These are phyloP conservation scores for Oropetium thomaeum DNA, from an alignment of 176 grass and related monocot species.

Conservation along the genomic window DNA sequence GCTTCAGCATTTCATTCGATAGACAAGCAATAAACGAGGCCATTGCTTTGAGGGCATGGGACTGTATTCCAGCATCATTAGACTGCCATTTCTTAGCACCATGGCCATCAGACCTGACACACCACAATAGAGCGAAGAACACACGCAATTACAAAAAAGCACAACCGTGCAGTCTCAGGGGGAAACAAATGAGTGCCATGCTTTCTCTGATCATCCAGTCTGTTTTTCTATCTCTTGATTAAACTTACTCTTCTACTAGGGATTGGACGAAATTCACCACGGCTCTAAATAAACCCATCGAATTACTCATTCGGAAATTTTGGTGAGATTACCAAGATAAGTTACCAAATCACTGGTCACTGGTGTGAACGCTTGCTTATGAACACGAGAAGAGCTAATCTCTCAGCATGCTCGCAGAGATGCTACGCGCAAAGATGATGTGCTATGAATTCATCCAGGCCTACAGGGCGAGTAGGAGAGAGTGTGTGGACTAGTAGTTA, in stretches of 20 bases:
- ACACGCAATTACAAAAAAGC: background rate
- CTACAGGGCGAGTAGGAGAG: too few relatives aligned
- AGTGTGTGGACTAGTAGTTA: background rate
- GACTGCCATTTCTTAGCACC: slow-evolving; percentile 61
- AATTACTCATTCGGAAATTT: background rate
- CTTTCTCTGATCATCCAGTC: too few relatives aligned
- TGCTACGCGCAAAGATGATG: too few relatives aligned
- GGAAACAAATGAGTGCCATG: too few relatives aligned
- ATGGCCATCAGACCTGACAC: slow-evolving; percentile 46
- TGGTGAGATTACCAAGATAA: background rate
- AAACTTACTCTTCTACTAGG: too few relatives aligned
- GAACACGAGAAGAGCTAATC: background rate
- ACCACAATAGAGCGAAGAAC: background rate
- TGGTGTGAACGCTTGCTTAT: background rate
- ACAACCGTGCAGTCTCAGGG: background rate
- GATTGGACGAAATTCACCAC: too few relatives aligned
- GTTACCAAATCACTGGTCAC: background rate
- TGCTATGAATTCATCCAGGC: too few relatives aligned
- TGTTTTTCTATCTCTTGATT: too few relatives aligned
- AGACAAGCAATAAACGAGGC: slow-evolving; percentile 41
- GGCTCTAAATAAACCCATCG: too few relatives aligned
- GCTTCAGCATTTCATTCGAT: slow-evolving; percentile 31
- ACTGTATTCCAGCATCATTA: slow-evolving; percentile 56
- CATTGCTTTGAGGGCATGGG: slow-evolving; percentile 53
- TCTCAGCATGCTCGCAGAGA: background rate